A percentile compares a stretch with the other conserved stretches of the same genome.
Conservation (phyloP, 2,329 filamentous ascomycete genomes). For the Aspergillus sp. region DNA sequence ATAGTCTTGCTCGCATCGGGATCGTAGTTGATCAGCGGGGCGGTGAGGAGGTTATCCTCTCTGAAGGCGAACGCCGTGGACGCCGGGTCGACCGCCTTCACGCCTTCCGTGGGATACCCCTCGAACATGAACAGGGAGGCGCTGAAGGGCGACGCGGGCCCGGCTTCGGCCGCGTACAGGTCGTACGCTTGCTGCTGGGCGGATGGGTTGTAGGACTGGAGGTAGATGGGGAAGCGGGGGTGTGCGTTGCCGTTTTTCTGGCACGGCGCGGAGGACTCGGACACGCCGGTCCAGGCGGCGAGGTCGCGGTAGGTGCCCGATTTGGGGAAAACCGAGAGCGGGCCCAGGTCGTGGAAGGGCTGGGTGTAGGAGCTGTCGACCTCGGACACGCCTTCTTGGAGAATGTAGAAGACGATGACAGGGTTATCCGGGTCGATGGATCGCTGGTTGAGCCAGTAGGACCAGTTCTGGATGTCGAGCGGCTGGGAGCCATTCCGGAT, state of each 20-base stretch:
- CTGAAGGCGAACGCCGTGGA: conserved; percentile 41
- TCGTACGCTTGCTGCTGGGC: conserved; percentile 31
- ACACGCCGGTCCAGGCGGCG: conserved; percentile 36
- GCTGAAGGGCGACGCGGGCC: conserved; percentile 22
- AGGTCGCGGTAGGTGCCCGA: conserved; percentile 40
- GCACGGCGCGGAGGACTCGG: conserved; percentile 29
- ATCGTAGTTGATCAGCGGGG: conserved; percentile 22
- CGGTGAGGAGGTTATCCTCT: conserved; percentile 33
- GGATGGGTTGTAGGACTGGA: conserved; percentile 30
- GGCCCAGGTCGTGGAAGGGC: conserved; percentile 37
- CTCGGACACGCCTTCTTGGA: conserved; percentile 25
- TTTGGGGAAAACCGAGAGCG: conserved; percentile 22
- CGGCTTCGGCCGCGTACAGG: conserved; percentile 26
- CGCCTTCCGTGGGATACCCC: conserved; percentile 42
- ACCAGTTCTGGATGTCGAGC: conserved; percentile 41
- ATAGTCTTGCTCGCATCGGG: conserved; percentile 12
- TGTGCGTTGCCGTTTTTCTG: conserved; percentile 34
- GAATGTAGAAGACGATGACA: conserved; percentile 22
- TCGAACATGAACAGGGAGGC: conserved; percentile 48
- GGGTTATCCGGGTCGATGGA: conserved; percentile 18
- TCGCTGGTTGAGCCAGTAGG: conserved; percentile 22
- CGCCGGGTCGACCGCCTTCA: conserved; percentile 27
- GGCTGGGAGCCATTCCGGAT: conserved; percentile 37
- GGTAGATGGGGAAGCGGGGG: conserved; percentile 38
- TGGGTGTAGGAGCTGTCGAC: conserved; percentile 35